Evolutionary conservation across 2,329 filamentous ascomycete genomes (phyloP), one percentile per base, ranked within the genome.

Genomic region (Aspergillus aculeatus): DNA sequence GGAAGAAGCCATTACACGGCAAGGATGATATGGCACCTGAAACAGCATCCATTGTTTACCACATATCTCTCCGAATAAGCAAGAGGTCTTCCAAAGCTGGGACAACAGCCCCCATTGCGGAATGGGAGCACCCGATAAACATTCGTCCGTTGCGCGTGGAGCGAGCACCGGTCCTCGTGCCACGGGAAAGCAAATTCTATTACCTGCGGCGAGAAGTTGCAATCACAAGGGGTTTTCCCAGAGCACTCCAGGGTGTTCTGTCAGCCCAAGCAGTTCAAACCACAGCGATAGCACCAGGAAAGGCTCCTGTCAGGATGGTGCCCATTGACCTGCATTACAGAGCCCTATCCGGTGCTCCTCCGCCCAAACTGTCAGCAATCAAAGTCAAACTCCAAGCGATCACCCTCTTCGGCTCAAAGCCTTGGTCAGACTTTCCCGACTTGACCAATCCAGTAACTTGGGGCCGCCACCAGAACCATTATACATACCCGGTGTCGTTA

Each of bases 351-450:
- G n/a, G 19, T 2, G 35, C 44, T 4, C 12, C 24, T n/a, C 58
- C 55, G 38, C 62, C 62, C 19, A 35, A 24, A 35, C 24, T 63
- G 5, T 32, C 58, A n/a, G 32, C 44, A 5, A 50, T 54, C 16
- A 49, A 57, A 7, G 48, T 62, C 26, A 44, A 62, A 21, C 53
- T 68, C 2, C 55, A 56, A 29, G 62, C 56, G 3, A 56, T 64
- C 52, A 67, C 65, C 2, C 60, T 64, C 50, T 64, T 56, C 16
- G 52, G 61, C 24, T 29, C 59, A 21, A 54, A 62, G 2, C 19
- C 62, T 4, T 65, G 63, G 54, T 21, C 53, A 19, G n/a, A 64
- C 16, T 62, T 60, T 16, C 64, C 65, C 16, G 60, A 62, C 56
- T 29, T 53, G 12, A 56, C 53, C 16, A 50, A 61, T 6, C 21